phyloP scores from a whole-genome alignment of 2,329 filamentous ascomycete species.

The Talaromyces amestolkiae region DNA sequence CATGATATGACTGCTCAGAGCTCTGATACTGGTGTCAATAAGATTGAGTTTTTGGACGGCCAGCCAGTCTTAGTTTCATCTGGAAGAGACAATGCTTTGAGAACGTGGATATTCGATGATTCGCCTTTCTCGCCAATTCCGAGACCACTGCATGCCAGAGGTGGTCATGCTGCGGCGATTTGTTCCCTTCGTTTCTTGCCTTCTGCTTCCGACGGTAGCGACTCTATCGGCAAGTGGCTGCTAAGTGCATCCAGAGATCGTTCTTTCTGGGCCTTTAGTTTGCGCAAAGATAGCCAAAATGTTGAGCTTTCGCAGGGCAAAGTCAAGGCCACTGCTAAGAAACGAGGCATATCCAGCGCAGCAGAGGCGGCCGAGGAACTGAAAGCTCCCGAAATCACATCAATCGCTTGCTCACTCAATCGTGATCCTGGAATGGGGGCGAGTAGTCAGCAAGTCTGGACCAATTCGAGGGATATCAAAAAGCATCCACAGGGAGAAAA shows the following conservation, averaged over 20 bases:
- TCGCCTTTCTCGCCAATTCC: constrained; percentile 84
- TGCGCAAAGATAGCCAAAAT: constrained; percentile 91
- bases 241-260: constrained; percentile 85
- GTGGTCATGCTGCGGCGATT: constrained; percentile 84
- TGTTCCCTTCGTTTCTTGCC: constrained; percentile 82
- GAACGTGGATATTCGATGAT: constrained; percentile 95
- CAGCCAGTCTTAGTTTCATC: constrained; percentile 89
- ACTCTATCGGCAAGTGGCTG: constrained; percentile 88
- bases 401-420: constrained; percentile 86
- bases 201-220: constrained; percentile 82
- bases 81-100: constrained; percentile 87
- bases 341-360: constrained; percentile 40
- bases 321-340: constrained; percentile 84
- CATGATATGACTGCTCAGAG: constrained; percentile 64
- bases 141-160: constrained; percentile 77
- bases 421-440: constrained; percentile 91
- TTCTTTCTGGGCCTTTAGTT: constrained; percentile 93
- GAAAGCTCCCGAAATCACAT: constrained; percentile 88
- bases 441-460: constrained; percentile 78
- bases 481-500: constrained; percentile 72
- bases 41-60: constrained; percentile 81
- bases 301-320: constrained; percentile 89
- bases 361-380: constrained; percentile 47
- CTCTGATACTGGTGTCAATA: constrained; percentile 72
- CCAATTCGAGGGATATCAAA: constrained; percentile 67